Base-by-base conservation (phyloP, 495 filamentous ascomycete species). In the Tuber melanosporum region DNA sequence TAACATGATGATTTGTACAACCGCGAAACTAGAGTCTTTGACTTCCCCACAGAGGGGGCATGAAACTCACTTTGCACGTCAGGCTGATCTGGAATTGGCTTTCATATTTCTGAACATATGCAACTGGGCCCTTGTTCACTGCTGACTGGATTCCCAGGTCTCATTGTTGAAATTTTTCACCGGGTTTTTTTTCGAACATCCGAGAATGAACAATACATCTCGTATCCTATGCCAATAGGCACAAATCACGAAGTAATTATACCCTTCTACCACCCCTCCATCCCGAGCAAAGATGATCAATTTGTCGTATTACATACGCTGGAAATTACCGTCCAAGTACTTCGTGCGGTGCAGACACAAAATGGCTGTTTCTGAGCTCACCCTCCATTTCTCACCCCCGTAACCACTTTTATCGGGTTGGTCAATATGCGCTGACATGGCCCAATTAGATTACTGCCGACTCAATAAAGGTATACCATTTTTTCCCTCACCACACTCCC, bases 1-100 rank as follows among this genome's bases (percentile, higher is more conserved):
- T 83, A 83, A 78, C 84, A 85, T 91, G 90, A 92, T 92, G 91
- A 91, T 87, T 90, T 87, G 87, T 88, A 90, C 89, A 94, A 95
- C 94, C 91, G 90, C 93, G 94, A 86, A 98, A 98, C 95, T 98
- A 98, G 95, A 98, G 95, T 98, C 95, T 98, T 98, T 98, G 95
- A 98, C 92, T 93, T 88, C 84, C 75, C 83, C 77, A 75, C 45
- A 74, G 81, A 73, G 74, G 87, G 87, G 92, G 91, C 90, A 93
- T 97, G 95, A 95, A 97, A 95, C 91, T 92, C 85, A 90, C 91
- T 93, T 93, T 91, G 91, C 91, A 98, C 95, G 95, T 98, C 95
- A 98, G 95, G 94, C 95, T 98, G 95, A 98, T 88, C 83, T 84
- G n/a, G 41, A 73, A 74, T 71, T 74, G n/a, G 66, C 71, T 36